Evolutionary conservation across 2,329 filamentous ascomycete species (phyloP).

Genomic region (Trichoderma guizhouense): DNA sequence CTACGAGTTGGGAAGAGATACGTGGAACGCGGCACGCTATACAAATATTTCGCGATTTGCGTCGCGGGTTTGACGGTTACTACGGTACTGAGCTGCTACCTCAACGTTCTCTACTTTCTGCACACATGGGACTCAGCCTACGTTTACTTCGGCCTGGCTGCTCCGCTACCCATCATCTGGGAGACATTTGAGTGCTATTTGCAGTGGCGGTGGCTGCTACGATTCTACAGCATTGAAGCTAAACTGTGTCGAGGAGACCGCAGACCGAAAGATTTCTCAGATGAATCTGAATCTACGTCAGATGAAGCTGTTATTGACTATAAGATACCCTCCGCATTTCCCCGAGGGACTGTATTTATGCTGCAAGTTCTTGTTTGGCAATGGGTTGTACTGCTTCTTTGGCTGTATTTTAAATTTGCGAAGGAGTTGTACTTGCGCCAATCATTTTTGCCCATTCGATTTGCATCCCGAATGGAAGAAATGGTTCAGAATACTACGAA

Average conservation of each 20-base stretch:
- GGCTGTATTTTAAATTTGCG: neutral
- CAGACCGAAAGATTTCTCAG: neutral
- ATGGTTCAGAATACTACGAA: neutral
- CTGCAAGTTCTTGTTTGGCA: neutral
- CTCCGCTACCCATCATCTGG: neutral
- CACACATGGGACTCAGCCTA: conserved; percentile 4
- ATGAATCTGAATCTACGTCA: neutral
- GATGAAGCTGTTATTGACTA: no score
- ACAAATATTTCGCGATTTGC: neutral
- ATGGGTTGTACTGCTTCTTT: neutral
- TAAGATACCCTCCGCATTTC: neutral
- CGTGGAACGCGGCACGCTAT: neutral
- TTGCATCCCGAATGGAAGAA: neutral
- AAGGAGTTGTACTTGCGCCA: neutral
- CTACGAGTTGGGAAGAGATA: conserved; percentile 4
- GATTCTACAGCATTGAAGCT: neutral
- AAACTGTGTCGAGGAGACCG: neutral
- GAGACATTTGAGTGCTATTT: conserved; percentile 3
- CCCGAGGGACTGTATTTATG: neutral
- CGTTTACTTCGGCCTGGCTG: neutral
- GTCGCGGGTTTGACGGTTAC: neutral
- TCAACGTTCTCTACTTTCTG: conserved; percentile 3
- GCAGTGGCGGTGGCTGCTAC: conserved; percentile 8
- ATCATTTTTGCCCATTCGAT: neutral
- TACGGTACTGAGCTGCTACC: neutral